A percentile compares a stretch with the other conserved stretches of the same genome.
Evolutionary conservation across 2,329 filamentous ascomycete genomes (phyloP).

Genomic region (Ramichloridium luteum): DNA sequence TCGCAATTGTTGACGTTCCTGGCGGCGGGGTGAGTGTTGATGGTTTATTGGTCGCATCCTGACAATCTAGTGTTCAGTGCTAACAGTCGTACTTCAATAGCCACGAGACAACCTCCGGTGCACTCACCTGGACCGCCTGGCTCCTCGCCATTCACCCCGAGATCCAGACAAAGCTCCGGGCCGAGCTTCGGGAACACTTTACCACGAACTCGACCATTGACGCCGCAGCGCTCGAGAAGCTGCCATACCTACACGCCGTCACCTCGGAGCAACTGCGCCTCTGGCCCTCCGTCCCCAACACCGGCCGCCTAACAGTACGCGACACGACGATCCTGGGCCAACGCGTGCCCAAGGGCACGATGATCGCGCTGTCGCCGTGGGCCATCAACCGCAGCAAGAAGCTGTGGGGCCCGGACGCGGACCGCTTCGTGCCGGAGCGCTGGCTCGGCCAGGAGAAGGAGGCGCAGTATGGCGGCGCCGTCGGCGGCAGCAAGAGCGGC

Average conservation of each 20-base stretch:
- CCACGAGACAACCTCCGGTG: slow-evolving; percentile 64
- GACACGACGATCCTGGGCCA: slow-evolving; percentile 10
- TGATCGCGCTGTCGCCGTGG: slow-evolving; percentile 49
- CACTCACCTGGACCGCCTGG: slow-evolving; percentile 62
- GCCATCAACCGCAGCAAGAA: slow-evolving; percentile 21
- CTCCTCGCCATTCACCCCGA: slow-evolving; percentile 48
- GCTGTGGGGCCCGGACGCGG: slow-evolving; percentile 23
- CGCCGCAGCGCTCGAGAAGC: slow-evolving; percentile 48
- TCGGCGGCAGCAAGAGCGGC: slow-evolving; percentile 27
- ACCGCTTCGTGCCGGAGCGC: slow-evolving; percentile 21
- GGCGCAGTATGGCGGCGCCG: slow-evolving; percentile 53
- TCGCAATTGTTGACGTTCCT: slow-evolving; percentile 45
- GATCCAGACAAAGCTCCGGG: slow-evolving; percentile 32
- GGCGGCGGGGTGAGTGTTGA: slow-evolving; percentile 29
- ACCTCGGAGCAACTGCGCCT: slow-evolving; percentile 45
- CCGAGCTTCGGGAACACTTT: slow-evolving; percentile 33
- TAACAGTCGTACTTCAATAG: too few relatives aligned
- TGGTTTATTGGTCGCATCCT: too few relatives aligned
- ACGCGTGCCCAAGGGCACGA: slow-evolving; percentile 25
- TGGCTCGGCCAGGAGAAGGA: slow-evolving; percentile 29
- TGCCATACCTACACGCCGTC: slow-evolving; percentile 66
- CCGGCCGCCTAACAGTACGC: slow-evolving; percentile 8
- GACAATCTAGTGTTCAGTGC: too few relatives aligned
- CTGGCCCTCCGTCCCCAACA: slow-evolving; percentile 13
- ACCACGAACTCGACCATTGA: slow-evolving; percentile 28